Evolutionary conservation across 148 eudicot species (phyloP).

Genomic region (Agrostemma githago): DNA sequence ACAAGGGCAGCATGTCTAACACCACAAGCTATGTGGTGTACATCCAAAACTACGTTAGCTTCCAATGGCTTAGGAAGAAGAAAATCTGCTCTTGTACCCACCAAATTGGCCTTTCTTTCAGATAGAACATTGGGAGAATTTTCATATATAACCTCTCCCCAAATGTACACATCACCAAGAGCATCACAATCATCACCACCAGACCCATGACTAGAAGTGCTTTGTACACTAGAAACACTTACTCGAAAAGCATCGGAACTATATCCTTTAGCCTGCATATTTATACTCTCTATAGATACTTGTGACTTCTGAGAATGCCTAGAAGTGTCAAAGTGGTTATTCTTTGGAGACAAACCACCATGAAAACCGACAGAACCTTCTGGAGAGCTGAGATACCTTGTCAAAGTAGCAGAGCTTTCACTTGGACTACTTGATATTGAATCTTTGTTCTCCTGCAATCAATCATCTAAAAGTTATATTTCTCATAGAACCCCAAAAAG

Average conservation of each 20-base stretch:
- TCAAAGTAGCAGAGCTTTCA: conserved; percentile 59
- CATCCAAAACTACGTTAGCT: conserved; percentile 80
- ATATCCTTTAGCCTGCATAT: conserved; percentile 81
- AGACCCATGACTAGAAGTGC: conserved; percentile 96
- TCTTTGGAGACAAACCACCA: conserved; percentile 55
- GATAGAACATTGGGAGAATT: conserved; percentile 43
- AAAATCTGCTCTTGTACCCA: conserved; percentile 54
- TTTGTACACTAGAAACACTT: conserved; percentile 93
- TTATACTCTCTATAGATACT: conserved; percentile 71
- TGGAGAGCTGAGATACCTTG: conserved; percentile 61
- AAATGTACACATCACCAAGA: conserved; percentile 84
- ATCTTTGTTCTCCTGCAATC: conserved; percentile 72
- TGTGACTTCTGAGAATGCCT: conserved; percentile 52
- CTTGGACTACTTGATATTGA: conserved; percentile 71
- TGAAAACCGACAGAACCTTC: conserved; percentile 53
- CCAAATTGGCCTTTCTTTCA: conserved; percentile 41
- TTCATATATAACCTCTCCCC: conserved; percentile 90
- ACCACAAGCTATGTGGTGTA: conserved; percentile 83
- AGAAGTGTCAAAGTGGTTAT: conserved; percentile 38
- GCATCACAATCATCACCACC: conserved; percentile 93
- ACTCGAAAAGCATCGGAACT: conserved; percentile 75
- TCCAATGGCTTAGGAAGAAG: conserved; percentile 82
- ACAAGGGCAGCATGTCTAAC: conserved; percentile 82
- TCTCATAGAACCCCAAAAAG: conserved; percentile 3
- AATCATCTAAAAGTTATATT: conserved; percentile 19